Conservation (phyloP, 345 rosid genomes). For the Bruguiera parviflora region DNA sequence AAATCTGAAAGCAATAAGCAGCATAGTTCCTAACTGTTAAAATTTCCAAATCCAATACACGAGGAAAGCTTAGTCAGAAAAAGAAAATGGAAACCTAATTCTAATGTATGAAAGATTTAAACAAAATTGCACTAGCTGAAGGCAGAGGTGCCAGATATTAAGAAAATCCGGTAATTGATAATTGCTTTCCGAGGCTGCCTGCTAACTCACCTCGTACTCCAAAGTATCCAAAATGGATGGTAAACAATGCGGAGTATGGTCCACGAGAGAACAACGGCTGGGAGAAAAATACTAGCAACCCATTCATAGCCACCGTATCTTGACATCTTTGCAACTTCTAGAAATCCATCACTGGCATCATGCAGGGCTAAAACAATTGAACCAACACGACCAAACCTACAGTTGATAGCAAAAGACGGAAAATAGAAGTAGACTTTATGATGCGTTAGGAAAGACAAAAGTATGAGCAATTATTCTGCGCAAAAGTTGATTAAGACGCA, state of each 20-base stretch:
- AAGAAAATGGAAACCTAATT: too few relatives aligned
- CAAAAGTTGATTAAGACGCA: too few relatives aligned
- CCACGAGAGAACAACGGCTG: constrained; percentile 49
- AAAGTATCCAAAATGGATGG: constrained; percentile 66
- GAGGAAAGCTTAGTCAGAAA: too few relatives aligned
- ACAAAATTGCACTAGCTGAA: neutral
- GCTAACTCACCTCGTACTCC: constrained; percentile 70
- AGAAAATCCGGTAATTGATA: neutral
- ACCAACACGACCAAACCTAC: constrained; percentile 75
- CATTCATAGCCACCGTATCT: constrained; percentile 65
- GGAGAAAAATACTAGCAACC: constrained; percentile 46
- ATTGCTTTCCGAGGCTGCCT: neutral
- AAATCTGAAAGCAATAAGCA: too few relatives aligned
- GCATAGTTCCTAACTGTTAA: too few relatives aligned
- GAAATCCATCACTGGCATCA: constrained; percentile 67
- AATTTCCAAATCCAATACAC: too few relatives aligned
- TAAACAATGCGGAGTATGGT: constrained; percentile 55
- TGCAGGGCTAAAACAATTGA: constrained; percentile 64
- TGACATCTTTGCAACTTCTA: constrained; percentile 87
- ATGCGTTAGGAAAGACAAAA: neutral
- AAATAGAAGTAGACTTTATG: neutral
- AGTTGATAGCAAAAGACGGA: constrained; percentile 10
- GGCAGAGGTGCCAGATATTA: neutral
- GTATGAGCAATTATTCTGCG: neutral
- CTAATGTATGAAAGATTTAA: too few relatives aligned